Base-by-base conservation (phyloP, 139 green algal species). In the Micromonas pusilla region DNA sequence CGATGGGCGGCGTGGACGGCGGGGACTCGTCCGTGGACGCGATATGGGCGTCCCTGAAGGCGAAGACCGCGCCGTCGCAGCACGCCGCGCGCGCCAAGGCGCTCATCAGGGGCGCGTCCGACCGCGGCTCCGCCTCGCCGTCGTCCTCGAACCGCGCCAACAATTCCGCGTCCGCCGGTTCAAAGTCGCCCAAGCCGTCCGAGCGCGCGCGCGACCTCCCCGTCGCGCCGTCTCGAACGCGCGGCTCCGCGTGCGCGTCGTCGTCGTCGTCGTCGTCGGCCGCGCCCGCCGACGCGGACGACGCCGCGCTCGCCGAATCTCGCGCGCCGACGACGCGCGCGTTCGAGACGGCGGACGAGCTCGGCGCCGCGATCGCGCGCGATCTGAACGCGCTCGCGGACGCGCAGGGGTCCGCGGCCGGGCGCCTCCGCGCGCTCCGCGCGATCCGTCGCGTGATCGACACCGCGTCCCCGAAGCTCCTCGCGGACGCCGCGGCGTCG, bases 321-420 rank as follows among this genome's bases (percentile, higher is more conserved):
- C n/a, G n/a, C n/a, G n/a, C n/a, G n/a, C n/a, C n/a, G n/a, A n/a
- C n/a, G n/a, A n/a, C n/a, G n/a, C n/a, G n/a, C n/a, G n/a, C n/a
- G n/a, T n/a, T n/a, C n/a, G n/a, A n/a, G n/a, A n/a, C n/a, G n/a
- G n/a, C 25, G 25, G 60, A 68, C 16, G 60, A 30, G 0, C 26
- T 68, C 25, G 60, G 6, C 19, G 6, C 6, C 6, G 60, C 19
- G 13, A 9, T 68, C 19, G 60, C 26, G 60, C 60, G 60, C 60
- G 60, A 68, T 32, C 25, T 68, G 6, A 68, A 68, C 60, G 16
- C 60, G n/a, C 60, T 68, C 5, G n/a, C 60, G 5, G 60, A 68
- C 45, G 16, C 45, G 45, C 45, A 57, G 45, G 45, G 9, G 45
- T 16, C 45, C 45, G 45, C 45, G 45, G 9, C 45, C 5, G 6